Conservation (phyloP, 1,284 basidiomycete genomes). For the Tylopilus sp. region DNA sequence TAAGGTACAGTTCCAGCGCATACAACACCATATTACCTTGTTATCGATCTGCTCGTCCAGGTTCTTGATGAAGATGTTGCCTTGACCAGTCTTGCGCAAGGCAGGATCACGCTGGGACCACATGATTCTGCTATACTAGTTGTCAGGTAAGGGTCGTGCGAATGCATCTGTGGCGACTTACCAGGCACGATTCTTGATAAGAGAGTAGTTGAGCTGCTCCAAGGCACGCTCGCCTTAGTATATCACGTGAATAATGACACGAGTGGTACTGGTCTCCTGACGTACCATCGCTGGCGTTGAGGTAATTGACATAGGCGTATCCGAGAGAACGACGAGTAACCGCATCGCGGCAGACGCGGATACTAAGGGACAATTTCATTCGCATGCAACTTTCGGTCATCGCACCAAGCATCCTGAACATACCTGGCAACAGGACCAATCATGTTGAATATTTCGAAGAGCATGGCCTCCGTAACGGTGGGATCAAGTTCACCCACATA, state of each 20-base stretch:
- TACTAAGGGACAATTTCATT: constrained; percentile 48
- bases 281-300: constrained; percentile 91
- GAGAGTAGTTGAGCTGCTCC: constrained; percentile 98
- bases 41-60: constrained; percentile 98
- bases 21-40: constrained; percentile 58
- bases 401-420: constrained; percentile 23
- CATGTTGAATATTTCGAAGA: constrained; percentile 99
- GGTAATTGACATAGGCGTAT: constrained; percentile 99
- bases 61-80: constrained; percentile 99
- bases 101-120: constrained; percentile 99
- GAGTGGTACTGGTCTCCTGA: constrained; percentile 14
- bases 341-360: constrained; percentile 99
- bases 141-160: constrained; percentile 3
- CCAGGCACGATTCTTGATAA: constrained; percentile 98
- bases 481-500: constrained; percentile 99
- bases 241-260: constrained; percentile 10
- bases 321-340: constrained; percentile 99
- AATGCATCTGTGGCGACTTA: constrained; percentile 33
- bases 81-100: constrained; percentile 98
- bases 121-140: constrained; percentile 86
- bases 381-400: neutral
- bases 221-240: constrained; percentile 88
- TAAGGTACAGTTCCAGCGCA: constrained; percentile 3
- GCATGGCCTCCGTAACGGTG: constrained; percentile 98
- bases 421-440: constrained; percentile 97